Percentiles rank a stretch among this genome's conserved stretches.
phyloP scores from a whole-genome alignment of 306 rosid genomes.

The Vachellia pachyceras region DNA sequence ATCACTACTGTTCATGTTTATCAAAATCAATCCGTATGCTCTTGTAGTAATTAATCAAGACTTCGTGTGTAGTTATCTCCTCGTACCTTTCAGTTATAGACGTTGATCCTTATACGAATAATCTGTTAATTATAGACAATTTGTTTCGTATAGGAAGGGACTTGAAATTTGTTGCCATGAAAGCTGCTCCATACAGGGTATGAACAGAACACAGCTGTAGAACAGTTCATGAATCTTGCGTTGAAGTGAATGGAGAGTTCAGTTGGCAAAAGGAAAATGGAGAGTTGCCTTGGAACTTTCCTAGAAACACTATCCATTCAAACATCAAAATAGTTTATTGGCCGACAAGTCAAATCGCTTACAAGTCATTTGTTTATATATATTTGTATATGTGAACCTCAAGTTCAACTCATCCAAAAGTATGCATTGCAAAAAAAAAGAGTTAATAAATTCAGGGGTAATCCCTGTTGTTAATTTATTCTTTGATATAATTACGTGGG shows the following conservation, averaged over 20 bases:
- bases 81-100: too few species aligned
- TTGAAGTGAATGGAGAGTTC: not conserved
- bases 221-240: not conserved
- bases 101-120: too few species aligned
- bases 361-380: not conserved
- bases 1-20: not conserved
- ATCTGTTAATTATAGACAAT: not conserved
- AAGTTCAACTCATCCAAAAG: not conserved
- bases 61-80: too few species aligned
- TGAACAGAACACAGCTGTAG: not conserved
- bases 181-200: not conserved
- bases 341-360: conserved; percentile 39
- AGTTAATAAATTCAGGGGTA: too few species aligned
- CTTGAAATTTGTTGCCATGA: not conserved
- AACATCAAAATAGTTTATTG: conserved; percentile 27
- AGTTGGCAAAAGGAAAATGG: too few species aligned
- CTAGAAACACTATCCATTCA: not conserved
- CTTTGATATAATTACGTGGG: too few species aligned
- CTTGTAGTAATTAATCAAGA: too few species aligned
- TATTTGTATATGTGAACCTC: not conserved
- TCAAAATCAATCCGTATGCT: too few species aligned
- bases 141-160: not conserved
- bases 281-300: conserved; percentile 32
- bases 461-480: too few species aligned
- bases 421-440: too few species aligned